phyloP scores from a whole-genome alignment of 2,329 filamentous ascomycete genomes.

The Microdochium nivale region DNA sequence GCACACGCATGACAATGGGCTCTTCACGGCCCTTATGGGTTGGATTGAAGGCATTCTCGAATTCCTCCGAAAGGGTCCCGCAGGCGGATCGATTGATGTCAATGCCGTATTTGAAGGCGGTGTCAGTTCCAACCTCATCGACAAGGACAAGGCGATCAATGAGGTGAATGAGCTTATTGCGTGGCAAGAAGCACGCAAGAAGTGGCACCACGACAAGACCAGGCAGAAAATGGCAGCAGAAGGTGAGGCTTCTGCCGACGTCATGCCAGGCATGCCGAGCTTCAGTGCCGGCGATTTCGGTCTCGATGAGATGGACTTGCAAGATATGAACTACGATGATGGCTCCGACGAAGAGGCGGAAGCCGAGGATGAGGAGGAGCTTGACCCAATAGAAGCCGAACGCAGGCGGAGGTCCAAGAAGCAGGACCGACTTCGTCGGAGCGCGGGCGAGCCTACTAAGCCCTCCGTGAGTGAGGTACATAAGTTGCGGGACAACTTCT shows the following conservation, averaged over 20 bases:
- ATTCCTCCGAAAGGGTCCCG: slow-evolving; percentile 81
- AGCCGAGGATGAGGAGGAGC: slow-evolving; percentile 65
- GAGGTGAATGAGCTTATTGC: slow-evolving; percentile 83
- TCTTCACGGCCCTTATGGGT: slow-evolving; percentile 92
- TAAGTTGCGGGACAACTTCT: slow-evolving; percentile 71
- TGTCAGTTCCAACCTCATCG: slow-evolving; percentile 55
- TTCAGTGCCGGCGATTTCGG: slow-evolving; percentile 87
- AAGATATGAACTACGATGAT: slow-evolving; percentile 77
- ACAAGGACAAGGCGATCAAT: slow-evolving; percentile 61
- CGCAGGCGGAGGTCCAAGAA: slow-evolving; percentile 66
- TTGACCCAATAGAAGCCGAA: slow-evolving; percentile 84
- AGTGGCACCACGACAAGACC: slow-evolving; percentile 97
- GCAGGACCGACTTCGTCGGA: slow-evolving; percentile 71
- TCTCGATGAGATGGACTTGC: slow-evolving; percentile 74
- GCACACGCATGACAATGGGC: slow-evolving; percentile 89
- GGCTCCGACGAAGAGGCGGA: slow-evolving; percentile 57
- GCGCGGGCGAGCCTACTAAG: slow-evolving; percentile 77
- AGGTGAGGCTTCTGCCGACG: slow-evolving; percentile 41
- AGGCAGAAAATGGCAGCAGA: slow-evolving; percentile 97
- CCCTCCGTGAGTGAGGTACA: slow-evolving; percentile 70
- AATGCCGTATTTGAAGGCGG: slow-evolving; percentile 86
- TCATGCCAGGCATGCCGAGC: slow-evolving; percentile 40
- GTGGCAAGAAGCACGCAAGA: slow-evolving; percentile 94
- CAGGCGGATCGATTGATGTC: slow-evolving; percentile 82
- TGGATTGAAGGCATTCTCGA: slow-evolving; percentile 96